phyloP scores from a whole-genome alignment of 108 stramenopile genomes.

The Poteriospumella lacustris region DNA sequence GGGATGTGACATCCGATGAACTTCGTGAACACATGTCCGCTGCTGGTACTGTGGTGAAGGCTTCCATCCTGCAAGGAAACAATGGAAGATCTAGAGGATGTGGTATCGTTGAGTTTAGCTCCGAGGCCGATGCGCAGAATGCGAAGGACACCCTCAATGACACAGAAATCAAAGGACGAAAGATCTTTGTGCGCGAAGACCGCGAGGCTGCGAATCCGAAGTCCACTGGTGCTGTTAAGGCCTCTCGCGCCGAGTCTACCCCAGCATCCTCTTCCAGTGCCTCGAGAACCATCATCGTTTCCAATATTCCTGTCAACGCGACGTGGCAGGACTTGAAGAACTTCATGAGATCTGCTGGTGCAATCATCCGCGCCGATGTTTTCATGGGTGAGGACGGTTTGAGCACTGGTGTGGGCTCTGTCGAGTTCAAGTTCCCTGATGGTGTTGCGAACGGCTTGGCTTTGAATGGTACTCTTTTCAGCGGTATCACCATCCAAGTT shows the following conservation, averaged over 20 bases:
- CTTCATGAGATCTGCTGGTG: constrained; percentile 64
- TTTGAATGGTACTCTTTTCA: neutral
- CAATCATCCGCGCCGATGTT: constrained; percentile 71
- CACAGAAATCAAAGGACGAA: constrained; percentile 67
- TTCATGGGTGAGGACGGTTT: constrained; percentile 68
- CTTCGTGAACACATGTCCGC: constrained; percentile 85
- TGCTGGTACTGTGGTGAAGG: constrained; percentile 66
- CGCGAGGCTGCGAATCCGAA: constrained; percentile 55
- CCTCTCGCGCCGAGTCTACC: too few relatives aligned
- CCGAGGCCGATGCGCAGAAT: constrained; percentile 69
- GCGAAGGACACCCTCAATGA: constrained; percentile 78
- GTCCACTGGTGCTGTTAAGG: too few relatives aligned
- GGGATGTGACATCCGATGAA: constrained; percentile 76
- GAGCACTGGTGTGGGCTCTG: constrained; percentile 81
- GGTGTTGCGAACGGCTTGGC: constrained; percentile 75
- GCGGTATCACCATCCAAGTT: neutral
- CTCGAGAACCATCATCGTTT: neutral
- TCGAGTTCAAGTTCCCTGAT: constrained; percentile 71
- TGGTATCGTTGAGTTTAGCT: constrained; percentile 82
- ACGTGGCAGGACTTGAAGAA: constrained; percentile 89
- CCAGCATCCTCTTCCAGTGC: neutral
- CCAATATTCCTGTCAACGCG: constrained; percentile 22
- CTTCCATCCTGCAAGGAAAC: constrained; percentile 68
- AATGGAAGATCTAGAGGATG: constrained; percentile 81
- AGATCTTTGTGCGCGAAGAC: constrained; percentile 74